Conservation (phyloP, 768 basidiomycete species). For the Hericium alpestre region DNA sequence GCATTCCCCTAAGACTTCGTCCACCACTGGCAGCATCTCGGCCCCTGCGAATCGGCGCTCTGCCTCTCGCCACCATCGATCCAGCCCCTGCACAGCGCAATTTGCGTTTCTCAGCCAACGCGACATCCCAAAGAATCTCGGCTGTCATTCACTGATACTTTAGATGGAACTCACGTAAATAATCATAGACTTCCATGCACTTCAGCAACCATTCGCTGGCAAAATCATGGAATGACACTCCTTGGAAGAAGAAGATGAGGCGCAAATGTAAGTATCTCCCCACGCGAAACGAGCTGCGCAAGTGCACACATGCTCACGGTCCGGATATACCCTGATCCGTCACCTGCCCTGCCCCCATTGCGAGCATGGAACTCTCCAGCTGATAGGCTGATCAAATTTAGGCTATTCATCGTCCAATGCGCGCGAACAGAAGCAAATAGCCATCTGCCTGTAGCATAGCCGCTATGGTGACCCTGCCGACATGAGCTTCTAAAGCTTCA, state of each 20-base stretch:
- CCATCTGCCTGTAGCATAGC: background rate
- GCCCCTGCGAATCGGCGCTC: background rate
- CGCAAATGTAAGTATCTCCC: background rate
- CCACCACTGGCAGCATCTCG: too few species aligned
- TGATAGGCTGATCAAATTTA: slow-evolving; percentile 4
- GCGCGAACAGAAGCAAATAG: background rate
- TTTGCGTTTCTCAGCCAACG: background rate
- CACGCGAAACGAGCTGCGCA: background rate
- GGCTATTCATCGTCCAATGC: slow-evolving; percentile 2
- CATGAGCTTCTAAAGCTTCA: slow-evolving; percentile 18
- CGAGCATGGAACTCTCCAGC: background rate
- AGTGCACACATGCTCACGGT: background rate
- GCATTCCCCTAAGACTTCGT: too few species aligned
- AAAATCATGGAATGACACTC: background rate
- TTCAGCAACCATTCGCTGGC: background rate
- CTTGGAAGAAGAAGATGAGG: background rate
- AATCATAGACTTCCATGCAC: background rate
- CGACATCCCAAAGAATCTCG: background rate
- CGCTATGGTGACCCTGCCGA: background rate
- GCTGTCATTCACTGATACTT: too few species aligned
- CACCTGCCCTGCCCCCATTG: background rate
- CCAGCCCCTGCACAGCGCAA: background rate
- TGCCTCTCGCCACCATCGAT: background rate
- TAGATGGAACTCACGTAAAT: background rate
- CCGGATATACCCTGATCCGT: background rate